Conservation (phyloP, 2,329 filamentous ascomycete genomes). For the Trichothecium roseum region DNA sequence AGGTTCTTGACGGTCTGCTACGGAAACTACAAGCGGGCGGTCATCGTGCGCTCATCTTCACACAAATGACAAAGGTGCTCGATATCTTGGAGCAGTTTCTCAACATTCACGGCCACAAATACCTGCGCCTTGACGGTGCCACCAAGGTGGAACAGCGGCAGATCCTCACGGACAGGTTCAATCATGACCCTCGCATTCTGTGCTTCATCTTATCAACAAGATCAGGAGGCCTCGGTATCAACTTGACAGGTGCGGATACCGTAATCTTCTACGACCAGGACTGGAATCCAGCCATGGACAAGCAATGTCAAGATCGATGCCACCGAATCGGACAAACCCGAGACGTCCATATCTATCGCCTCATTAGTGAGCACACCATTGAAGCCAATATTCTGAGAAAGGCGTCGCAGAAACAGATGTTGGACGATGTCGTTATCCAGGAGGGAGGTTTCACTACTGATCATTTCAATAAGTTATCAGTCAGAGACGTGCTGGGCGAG, state of each 20-base stretch:
- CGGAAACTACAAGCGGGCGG: conserved; percentile 80
- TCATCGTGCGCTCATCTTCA: conserved; percentile 94
- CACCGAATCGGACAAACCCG: conserved; percentile 96
- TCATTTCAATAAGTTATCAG: conserved; percentile 74
- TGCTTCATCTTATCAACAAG: conserved; percentile 93
- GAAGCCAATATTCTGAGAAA: conserved; percentile 97
- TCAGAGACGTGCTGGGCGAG: conserved; percentile 57
- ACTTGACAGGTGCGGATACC: conserved; percentile 90
- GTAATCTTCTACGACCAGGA: conserved; percentile 99
- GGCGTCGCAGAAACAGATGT: conserved; percentile 92
- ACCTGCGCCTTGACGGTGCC: conserved; percentile 89
- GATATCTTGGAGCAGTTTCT: conserved; percentile 97
- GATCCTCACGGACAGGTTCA: conserved; percentile 93
- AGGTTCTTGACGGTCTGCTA: conserved; percentile 76
- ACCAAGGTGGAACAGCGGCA: conserved; percentile 95
- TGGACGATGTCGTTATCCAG: conserved; percentile 97
- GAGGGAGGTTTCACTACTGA: conserved; percentile 97
- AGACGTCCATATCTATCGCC: conserved; percentile 94
- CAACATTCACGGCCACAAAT: conserved; percentile 95
- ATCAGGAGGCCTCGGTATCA: conserved; percentile 91
- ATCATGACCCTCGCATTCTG: conserved; percentile 82
- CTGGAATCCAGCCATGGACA: conserved; percentile 99
- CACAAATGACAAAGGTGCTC: conserved; percentile 97
- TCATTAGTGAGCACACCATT: conserved; percentile 88
- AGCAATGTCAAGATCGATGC: conserved; percentile 94